These are phyloP conservation scores for Anastatica hierochuntica DNA, from an alignment of 345 rosid species.

Conservation along the genomic window DNA sequence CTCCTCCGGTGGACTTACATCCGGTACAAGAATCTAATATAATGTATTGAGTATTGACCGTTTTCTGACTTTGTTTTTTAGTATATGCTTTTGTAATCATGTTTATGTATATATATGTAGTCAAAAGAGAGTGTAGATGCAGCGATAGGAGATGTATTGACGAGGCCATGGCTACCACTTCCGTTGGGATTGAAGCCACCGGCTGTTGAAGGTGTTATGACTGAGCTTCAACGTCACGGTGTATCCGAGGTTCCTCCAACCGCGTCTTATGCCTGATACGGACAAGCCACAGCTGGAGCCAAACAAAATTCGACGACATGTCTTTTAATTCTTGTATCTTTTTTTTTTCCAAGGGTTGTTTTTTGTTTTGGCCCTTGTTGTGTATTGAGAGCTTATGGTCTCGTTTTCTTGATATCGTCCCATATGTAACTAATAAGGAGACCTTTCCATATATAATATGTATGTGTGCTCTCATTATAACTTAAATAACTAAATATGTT, in stretches of 20 bases:
- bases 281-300: constrained; percentile 11
- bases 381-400: constrained; percentile 10
- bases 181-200: constrained; percentile 80
- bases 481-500: too few relatives aligned
- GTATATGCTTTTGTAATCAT: background rate
- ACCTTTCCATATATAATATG: too few relatives aligned
- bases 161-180: constrained; percentile 77
- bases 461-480: too few relatives aligned
- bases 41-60: background rate
- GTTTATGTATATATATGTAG: constrained; percentile 19
- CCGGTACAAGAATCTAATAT: constrained; percentile 42
- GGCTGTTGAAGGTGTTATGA: constrained; percentile 52
- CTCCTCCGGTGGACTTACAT: constrained; percentile 42
- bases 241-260: constrained; percentile 55
- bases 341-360: constrained; percentile 20
- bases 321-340: constrained; percentile 7
- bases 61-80: constrained; percentile 9
- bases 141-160: constrained; percentile 63
- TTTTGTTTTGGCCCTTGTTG: constrained; percentile 24
- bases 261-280: constrained; percentile 14
- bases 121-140: constrained; percentile 68
- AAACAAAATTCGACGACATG: constrained; percentile 29
- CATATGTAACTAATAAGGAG: constrained; percentile 23
- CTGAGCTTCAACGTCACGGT: constrained; percentile 66
- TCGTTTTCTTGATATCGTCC: background rate